Conservation (phyloP, 1,284 basidiomycete species). For the Prillingera fragicola region DNA sequence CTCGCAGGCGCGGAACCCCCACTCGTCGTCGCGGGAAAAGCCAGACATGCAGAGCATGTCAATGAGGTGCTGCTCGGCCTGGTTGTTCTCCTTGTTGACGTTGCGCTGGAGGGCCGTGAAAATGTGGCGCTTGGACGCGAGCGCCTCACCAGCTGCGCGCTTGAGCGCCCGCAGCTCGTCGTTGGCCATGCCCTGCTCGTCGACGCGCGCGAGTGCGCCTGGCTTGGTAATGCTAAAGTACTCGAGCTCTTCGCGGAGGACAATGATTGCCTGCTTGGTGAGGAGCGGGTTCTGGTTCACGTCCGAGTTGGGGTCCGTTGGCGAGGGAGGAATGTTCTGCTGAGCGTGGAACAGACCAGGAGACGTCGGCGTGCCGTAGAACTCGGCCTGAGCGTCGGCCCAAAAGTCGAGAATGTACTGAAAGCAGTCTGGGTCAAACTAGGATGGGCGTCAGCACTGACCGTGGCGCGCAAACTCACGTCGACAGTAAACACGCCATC, state of each 20-base stretch:
- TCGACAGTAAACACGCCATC: constrained; percentile 94
- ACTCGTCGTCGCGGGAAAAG: constrained; percentile 90
- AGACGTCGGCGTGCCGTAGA: constrained; percentile 76
- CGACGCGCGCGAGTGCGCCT: constrained; percentile 54
- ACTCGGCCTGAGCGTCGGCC: constrained; percentile 74
- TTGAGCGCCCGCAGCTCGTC: constrained; percentile 69
- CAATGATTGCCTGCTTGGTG: constrained; percentile 96
- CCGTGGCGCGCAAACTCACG: constrained; percentile 60
- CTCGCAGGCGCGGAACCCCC: constrained; percentile 95
- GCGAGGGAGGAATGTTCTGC: constrained; percentile 62
- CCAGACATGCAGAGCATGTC: constrained; percentile 99
- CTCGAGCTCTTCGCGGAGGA: constrained; percentile 94
- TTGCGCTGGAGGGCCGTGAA: constrained; percentile 98
- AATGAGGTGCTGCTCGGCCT: constrained; percentile 97
- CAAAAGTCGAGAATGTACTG: constrained; percentile 90
- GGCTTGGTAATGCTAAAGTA: constrained; percentile 76
- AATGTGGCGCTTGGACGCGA: constrained; percentile 85
- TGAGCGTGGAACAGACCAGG: constrained; percentile 74
- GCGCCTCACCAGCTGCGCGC: constrained; percentile 72
- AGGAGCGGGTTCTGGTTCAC: constrained; percentile 76
- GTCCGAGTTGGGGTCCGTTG: constrained; percentile 30
- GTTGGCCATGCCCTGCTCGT: constrained; percentile 69
- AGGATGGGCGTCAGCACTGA: constrained; percentile 6
- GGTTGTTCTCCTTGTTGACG: constrained; percentile 98
- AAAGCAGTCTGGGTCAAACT: constrained; percentile 98